Conservation (phyloP, 2,329 filamentous ascomycete genomes). For the Fusarium guadeloupense region DNA sequence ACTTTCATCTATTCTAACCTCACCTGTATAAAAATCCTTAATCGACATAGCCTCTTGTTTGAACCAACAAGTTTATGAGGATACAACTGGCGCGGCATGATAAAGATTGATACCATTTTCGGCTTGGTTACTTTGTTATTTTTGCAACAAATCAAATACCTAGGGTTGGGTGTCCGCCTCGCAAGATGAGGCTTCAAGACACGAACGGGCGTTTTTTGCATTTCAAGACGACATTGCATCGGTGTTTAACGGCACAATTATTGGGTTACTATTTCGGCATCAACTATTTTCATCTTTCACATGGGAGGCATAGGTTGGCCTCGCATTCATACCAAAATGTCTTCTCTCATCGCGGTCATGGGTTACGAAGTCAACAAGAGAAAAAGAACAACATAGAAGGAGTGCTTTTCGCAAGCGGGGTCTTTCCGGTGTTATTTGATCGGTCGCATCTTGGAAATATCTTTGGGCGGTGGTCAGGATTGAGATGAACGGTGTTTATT, state of each 20-base stretch:
- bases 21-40: conserved; percentile 61
- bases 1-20: conserved; percentile 38
- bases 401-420: conserved; percentile 47
- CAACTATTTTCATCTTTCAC: conserved; percentile 48
- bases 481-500: conserved; percentile 49
- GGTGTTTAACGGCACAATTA: conserved; percentile 50
- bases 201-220: conserved; percentile 57
- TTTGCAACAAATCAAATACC: conserved; percentile 44
- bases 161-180: conserved; percentile 45
- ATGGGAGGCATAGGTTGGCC: conserved; percentile 39
- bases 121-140: conserved; percentile 47
- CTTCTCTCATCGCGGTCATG: conserved; percentile 48
- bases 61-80: conserved; percentile 47
- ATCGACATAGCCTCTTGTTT: conserved; percentile 54
- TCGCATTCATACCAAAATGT: conserved; percentile 44
- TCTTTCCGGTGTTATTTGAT: conserved; percentile 49
- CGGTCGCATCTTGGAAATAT: conserved; percentile 49
- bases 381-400: conserved; percentile 59
- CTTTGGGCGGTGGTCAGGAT: conserved; percentile 47
- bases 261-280: conserved; percentile 41
- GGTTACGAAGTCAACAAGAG: conserved; percentile 59
- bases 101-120: conserved; percentile 60
- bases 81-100: conserved; percentile 52
- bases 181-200: conserved; percentile 51
- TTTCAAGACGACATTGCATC: conserved; percentile 58